Evolutionary conservation across 176 grass and related monocot genomes (phyloP).

Genomic region (Triticum monococcum): DNA sequence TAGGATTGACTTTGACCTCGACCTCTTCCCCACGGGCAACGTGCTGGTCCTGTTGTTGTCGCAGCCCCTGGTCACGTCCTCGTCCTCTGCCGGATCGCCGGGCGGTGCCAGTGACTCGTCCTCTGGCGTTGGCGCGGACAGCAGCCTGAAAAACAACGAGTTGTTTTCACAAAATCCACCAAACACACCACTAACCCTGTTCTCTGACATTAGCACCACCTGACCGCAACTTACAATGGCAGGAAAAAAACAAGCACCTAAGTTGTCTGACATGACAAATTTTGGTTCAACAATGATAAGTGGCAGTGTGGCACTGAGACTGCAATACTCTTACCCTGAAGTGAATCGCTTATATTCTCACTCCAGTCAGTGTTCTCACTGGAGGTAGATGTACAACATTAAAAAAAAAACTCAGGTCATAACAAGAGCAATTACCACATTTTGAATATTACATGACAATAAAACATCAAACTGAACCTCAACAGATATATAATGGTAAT

Average conservation of each 20-base stretch:
- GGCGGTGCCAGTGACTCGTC: background rate
- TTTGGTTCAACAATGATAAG: background rate
- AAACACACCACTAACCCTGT: background rate
- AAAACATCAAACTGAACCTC: background rate
- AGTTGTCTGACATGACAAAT: background rate
- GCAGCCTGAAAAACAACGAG: constrained; percentile 20
- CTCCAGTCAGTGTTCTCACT: background rate
- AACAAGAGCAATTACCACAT: background rate
- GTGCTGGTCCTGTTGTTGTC: background rate
- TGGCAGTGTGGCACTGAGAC: background rate
- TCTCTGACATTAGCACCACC: background rate
- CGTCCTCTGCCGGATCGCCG: constrained; percentile 21
- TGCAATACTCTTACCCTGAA: background rate
- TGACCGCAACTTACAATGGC: background rate
- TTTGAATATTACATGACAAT: background rate
- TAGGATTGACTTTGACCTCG: constrained; percentile 34
- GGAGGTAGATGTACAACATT: background rate
- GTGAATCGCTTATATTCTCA: background rate
- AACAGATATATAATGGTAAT: background rate
- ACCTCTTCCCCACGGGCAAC: constrained; percentile 14
- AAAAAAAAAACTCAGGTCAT: background rate
- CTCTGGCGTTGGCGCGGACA: background rate
- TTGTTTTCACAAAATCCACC: background rate
- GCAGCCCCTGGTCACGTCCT: constrained; percentile 15
- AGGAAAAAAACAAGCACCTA: background rate